These are phyloP conservation scores for Fusarium albosuccineum DNA, from an alignment of 2,329 filamentous ascomycete species.

Conservation along the genomic window DNA sequence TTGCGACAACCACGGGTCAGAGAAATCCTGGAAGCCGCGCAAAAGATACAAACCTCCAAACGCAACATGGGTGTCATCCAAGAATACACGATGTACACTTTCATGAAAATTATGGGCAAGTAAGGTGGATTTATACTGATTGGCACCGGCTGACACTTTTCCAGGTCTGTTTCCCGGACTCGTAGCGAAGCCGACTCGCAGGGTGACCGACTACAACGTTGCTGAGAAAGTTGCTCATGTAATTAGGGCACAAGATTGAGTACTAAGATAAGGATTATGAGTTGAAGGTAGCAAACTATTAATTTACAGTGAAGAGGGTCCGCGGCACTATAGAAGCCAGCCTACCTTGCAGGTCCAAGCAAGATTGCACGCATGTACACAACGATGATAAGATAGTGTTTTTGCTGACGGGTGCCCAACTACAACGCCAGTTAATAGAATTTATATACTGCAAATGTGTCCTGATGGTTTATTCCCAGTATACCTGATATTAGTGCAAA, in stretches of 20 bases:
- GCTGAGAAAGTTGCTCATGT: constrained; percentile 6
- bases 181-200: constrained; percentile 7
- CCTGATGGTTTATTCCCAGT: too few species aligned
- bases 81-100: constrained; percentile 26
- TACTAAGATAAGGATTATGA: too few species aligned
- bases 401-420: too few species aligned
- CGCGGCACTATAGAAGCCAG: too few species aligned
- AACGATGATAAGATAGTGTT: too few species aligned
- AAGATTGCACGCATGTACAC: too few species aligned
- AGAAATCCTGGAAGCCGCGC: constrained; percentile 15
- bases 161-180: constrained; percentile 12
- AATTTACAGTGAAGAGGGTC: too few species aligned
- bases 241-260: neutral
- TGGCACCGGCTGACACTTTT: neutral
- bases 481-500: too few species aligned
- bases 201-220: constrained; percentile 12
- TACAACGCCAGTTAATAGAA: too few species aligned
- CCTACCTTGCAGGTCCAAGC: too few species aligned
- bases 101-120: constrained; percentile 24
- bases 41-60: constrained; percentile 24
- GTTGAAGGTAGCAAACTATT: too few species aligned
- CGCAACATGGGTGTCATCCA: constrained; percentile 19
- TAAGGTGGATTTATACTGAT: neutral
- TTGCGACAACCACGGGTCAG: constrained; percentile 23
- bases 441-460: too few species aligned